Evolutionary conservation across 495 filamentous ascomycete genomes (phyloP).

Genomic region (Hypoxylon fragiforme): DNA sequence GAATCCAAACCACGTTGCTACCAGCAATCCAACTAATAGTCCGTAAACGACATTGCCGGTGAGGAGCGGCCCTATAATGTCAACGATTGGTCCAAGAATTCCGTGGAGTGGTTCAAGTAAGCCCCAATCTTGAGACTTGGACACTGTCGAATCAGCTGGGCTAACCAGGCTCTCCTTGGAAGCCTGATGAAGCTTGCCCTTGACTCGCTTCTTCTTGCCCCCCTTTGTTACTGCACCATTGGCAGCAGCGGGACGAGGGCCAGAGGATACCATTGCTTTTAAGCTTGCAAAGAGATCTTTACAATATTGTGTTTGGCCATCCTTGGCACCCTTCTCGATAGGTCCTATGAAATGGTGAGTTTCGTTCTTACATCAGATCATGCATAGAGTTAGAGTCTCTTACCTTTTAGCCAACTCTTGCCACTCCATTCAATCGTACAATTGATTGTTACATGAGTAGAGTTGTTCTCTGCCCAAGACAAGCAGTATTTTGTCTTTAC

Average conservation of each 20-base stretch:
- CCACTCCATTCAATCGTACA: slow-evolving; percentile 94
- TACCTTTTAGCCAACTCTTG: slow-evolving; percentile 98
- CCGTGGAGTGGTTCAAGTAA: slow-evolving; percentile 74
- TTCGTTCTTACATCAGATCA: slow-evolving; percentile 13
- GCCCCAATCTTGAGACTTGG: slow-evolving; percentile 67
- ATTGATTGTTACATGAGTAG: slow-evolving; percentile 80
- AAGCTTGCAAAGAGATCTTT: slow-evolving; percentile 74
- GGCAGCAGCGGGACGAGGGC: slow-evolving; percentile 52
- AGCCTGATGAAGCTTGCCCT: slow-evolving; percentile 52
- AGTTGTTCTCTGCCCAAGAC: slow-evolving; percentile 83
- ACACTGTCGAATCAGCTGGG: slow-evolving; percentile 49
- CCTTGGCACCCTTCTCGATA: slow-evolving; percentile 93
- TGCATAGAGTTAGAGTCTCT: slow-evolving; percentile 23
- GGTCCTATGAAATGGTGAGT: slow-evolving; percentile 60
- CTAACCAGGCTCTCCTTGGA: slow-evolving; percentile 48
- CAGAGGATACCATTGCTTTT: slow-evolving; percentile 70
- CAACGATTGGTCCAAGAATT: slow-evolving; percentile 68
- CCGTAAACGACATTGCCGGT: slow-evolving; percentile 68
- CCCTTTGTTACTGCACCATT: slow-evolving; percentile 51
- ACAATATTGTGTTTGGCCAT: slow-evolving; percentile 81
- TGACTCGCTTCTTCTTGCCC: slow-evolving; percentile 61
- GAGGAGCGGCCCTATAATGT: slow-evolving; percentile 70
- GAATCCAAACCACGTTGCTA: slow-evolving; percentile 60
- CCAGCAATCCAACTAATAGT: slow-evolving; percentile 59
- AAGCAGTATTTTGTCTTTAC: slow-evolving; percentile 94